Evolutionary conservation across 805 yeast species (phyloP).

Genomic region (Ogataea trehalophila): DNA sequence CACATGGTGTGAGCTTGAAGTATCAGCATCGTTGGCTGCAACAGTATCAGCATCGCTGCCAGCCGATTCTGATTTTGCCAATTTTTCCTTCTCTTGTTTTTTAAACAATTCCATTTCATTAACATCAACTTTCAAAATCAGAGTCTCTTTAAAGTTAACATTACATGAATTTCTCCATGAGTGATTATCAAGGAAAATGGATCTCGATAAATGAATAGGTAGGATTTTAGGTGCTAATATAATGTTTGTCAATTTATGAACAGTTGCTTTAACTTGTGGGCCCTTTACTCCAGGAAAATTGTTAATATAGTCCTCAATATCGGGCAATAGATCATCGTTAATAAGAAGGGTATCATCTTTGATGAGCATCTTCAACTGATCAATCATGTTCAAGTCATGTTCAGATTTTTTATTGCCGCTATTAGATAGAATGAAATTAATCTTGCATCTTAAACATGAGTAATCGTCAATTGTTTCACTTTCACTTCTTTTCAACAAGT

Average conservation of each 20-base stretch:
- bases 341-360: slow-evolving; percentile 39
- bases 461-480: slow-evolving; percentile 73
- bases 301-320: slow-evolving; percentile 43
- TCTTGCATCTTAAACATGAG: slow-evolving; percentile 70
- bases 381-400: slow-evolving; percentile 30
- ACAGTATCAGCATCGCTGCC: slow-evolving; percentile 11
- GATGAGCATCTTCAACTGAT: slow-evolving; percentile 33
- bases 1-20: slow-evolving; percentile 10
- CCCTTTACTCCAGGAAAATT: slow-evolving; percentile 30
- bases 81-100: slow-evolving; percentile 4
- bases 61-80: slow-evolving; percentile 8
- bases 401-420: slow-evolving; percentile 13
- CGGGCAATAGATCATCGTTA: slow-evolving; percentile 60
- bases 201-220: slow-evolving; percentile 81
- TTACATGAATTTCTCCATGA: slow-evolving; percentile 72
- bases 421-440: slow-evolving; percentile 38
- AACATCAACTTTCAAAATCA: slow-evolving; percentile 44
- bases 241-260: slow-evolving; percentile 59
- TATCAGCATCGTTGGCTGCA: neutral
- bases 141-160: slow-evolving; percentile 56
- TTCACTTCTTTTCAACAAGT: slow-evolving; percentile 52
- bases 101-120: slow-evolving; percentile 22
- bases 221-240: slow-evolving; percentile 66
- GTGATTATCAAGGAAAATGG: slow-evolving; percentile 63
- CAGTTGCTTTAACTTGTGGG: slow-evolving; percentile 49